Base-by-base conservation (phyloP, 2,329 filamentous ascomycete species). In the Botrytis hyacinthi region DNA sequence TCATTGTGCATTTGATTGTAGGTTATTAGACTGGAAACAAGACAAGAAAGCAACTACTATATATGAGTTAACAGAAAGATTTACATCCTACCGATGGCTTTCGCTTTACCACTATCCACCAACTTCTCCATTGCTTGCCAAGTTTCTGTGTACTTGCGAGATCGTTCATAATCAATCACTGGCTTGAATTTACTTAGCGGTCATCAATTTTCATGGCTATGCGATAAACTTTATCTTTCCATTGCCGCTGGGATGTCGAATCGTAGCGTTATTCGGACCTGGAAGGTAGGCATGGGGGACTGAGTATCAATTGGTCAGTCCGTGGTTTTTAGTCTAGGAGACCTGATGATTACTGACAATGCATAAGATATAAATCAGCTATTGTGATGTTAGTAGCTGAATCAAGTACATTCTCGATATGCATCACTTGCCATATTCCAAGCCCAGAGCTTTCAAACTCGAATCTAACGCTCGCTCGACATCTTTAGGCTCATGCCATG, bases 281-380 rank as follows among this genome's bases (percentile, higher is more conserved):
- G 72, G 44, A 35, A 63, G 29, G 37, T 73, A 73, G 32, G 66
- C 72, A 48, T 70, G 44, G 8, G 72, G 66, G 44, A 57, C 72
- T 73, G 9, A 14, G 12, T 9, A 40, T 18, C 3, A 14, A 73
- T n/a, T n/a, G 35, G 35, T 57, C 29, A 29, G 65, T 40, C 22
- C 9, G 18, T 40, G 16, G 65, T 54, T 9, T 10, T 29, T 2
- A n/a, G 14, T 54, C 29, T 9, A 12, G 10, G 8, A 12, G 10
- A 22, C n/a, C 7, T 14, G 26, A 8, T 14, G 14, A n/a, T 70
- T 16, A 70, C 40, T 12, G n/a, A 71, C 61, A 68, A 71, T 74
- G 61, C 61, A 68, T 68, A 40, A 71, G 67, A 54, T 62, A 74
- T 10, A 71, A 59, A 60, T 71, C 51, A 48, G 62, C 73, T 68